These are phyloP conservation scores for Clonostachys rosea DNA, from an alignment of 2,329 filamentous ascomycete species.

Conservation along the genomic window DNA sequence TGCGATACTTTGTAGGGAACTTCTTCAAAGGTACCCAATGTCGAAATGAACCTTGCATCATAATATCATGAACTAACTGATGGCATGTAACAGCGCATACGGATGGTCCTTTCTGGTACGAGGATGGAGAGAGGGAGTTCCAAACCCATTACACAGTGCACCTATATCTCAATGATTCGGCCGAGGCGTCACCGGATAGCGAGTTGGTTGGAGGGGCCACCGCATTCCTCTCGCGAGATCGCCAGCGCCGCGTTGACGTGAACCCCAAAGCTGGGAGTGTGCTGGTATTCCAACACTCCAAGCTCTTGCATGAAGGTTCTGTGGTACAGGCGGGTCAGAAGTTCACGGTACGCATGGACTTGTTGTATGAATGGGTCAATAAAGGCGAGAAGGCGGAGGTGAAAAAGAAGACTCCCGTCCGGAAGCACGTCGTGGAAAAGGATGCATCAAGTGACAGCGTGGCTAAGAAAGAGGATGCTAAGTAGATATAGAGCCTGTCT, in stretches of 20 bases:
- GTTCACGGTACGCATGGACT: constrained; percentile 52
- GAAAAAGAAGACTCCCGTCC: no score
- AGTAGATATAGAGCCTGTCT: not conserved
- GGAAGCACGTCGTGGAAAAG: no score
- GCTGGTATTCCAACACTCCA: constrained; percentile 52
- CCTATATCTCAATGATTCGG: constrained; percentile 34
- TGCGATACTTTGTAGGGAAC: constrained; percentile 67
- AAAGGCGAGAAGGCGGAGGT: no score
- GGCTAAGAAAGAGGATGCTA: not conserved
- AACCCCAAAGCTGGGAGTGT: constrained; percentile 53
- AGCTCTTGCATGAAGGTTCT: constrained; percentile 48
- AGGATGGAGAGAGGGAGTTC: constrained; percentile 36
- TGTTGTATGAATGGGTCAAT: constrained; percentile 37
- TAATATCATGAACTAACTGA: no score
- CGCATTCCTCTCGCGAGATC: constrained; percentile 41
- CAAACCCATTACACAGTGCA: constrained; percentile 50
- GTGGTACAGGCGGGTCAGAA: constrained; percentile 45
- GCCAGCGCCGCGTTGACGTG: constrained; percentile 40
- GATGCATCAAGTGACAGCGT: not conserved
- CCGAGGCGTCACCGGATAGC: constrained; percentile 7
- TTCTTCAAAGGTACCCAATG: constrained; percentile 56
- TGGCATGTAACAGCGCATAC: constrained; percentile 51
- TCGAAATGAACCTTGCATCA: no score
- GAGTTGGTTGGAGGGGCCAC: constrained; percentile 49
- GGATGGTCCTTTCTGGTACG: constrained; percentile 58